Evolutionary conservation across 2,329 filamentous ascomycete species (phyloP), one percentile per base, ranked within the genome.

Genomic region (Trichoderma simmonsii): DNA sequence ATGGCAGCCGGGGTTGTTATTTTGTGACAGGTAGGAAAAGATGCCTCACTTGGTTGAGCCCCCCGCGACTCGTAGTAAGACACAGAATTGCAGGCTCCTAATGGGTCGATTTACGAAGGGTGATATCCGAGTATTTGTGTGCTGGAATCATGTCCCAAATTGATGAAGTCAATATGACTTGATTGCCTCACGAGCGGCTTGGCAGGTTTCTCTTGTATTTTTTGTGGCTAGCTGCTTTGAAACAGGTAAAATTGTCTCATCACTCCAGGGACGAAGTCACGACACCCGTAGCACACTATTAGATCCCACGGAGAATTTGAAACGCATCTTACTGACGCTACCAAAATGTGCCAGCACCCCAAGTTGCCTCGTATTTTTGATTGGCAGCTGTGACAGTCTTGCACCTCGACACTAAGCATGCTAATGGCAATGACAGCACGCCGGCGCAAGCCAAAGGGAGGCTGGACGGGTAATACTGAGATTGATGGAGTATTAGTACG

Each of bases 1-100:
- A 21, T 51, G 43, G 43, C n/a, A 21, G 43, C 43, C 3, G 6
- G n/a, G 8, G 4, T 4, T 32, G 36, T 15, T 6, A 15, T 9
- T 30, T 43, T 30, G 32, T 56, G 60, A 39, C 56, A 59, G 28
- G 65, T 70, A 70, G 26, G 68, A 57, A 70, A 30, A 48, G 28
- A 12, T 14, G 12, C 18, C 43, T 56, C 60, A 64, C 57, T 15
- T 12, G 28, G 39, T 70, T 56, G 4, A 32, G 18, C 15, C 6
- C 68, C 60, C 68, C 60, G 9, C 68, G n/a, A 32, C 11, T 26
- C 26, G 18, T 48, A 70, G 68, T 70, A 70, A 70, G 68, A 69
- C 66, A 54, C 15, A 24, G 28, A 28, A 24, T 15, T 4, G 39
- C 14, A 12, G 39, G 30, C 39, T 59, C 21, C 32, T 30, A 24